A percentile compares a stretch with the other conserved stretches of the same genome.
Evolutionary conservation across 208 protist genomes (phyloP).

Genomic region (Jaenimonas drosophilae): DNA sequence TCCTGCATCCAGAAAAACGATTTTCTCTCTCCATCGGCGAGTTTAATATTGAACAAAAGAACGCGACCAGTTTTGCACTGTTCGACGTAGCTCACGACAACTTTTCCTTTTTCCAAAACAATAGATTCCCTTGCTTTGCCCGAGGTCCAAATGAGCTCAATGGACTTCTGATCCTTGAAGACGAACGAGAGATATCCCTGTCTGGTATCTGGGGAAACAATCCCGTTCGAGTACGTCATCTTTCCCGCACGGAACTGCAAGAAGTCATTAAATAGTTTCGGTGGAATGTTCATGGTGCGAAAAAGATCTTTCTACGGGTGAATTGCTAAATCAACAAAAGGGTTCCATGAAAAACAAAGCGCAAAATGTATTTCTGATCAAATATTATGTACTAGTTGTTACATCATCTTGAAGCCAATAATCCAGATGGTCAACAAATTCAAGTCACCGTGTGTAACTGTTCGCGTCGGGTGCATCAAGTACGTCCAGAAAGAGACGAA

Average conservation of each 20-base stretch:
- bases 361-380: neutral
- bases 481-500: no score
- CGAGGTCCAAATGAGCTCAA: constrained; percentile 41
- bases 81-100: constrained; percentile 27
- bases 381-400: neutral
- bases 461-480: no score
- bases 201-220: constrained; percentile 35
- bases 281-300: neutral
- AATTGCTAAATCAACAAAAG: neutral
- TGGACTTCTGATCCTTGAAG: constrained; percentile 5
- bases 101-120: constrained; percentile 8
- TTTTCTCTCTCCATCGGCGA: constrained; percentile 8
- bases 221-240: constrained; percentile 50
- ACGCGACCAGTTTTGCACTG: constrained; percentile 72
- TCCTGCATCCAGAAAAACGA: constrained; percentile 84
- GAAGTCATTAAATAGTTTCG: no score
- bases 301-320: neutral
- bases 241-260: constrained; percentile 65
- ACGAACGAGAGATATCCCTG: constrained; percentile 56
- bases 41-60: constrained; percentile 42
- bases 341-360: neutral
- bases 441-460: neutral
- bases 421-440: neutral
- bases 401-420: neutral
- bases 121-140: constrained; percentile 8